Conservation (phyloP, 2,329 filamentous ascomycete genomes). For the Claviceps arundinis region DNA sequence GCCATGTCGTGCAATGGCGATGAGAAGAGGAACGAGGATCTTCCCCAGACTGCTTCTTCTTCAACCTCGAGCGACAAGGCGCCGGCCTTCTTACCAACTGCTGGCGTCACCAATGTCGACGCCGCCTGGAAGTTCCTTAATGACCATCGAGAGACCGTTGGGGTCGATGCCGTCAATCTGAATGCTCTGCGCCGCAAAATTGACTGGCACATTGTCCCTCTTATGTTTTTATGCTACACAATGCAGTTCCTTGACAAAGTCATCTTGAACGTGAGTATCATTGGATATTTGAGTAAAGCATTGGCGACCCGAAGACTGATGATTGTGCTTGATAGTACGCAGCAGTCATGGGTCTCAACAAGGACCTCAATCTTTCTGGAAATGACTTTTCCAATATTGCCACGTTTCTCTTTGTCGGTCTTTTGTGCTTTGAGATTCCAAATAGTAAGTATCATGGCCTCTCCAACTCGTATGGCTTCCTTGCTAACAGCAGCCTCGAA, state of each 20-base stretch:
- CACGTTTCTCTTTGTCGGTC: slow-evolving; percentile 49
- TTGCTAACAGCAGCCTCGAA: background rate
- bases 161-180: slow-evolving; percentile 25
- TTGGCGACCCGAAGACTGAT: background rate
- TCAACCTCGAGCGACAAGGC: slow-evolving; percentile 9
- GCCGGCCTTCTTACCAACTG: background rate
- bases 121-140: slow-evolving; percentile 33
- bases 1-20: slow-evolving; percentile 13
- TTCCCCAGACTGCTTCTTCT: slow-evolving; percentile 10
- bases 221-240: slow-evolving; percentile 50
- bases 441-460: slow-evolving; percentile 29
- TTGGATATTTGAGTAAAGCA: no score
- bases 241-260: slow-evolving; percentile 54
- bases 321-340: slow-evolving; percentile 35
- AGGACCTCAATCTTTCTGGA: slow-evolving; percentile 37
- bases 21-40: slow-evolving; percentile 12
- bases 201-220: slow-evolving; percentile 44
- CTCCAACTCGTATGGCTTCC: background rate
- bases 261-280: slow-evolving; percentile 40
- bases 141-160: slow-evolving; percentile 24
- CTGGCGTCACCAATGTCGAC: slow-evolving; percentile 21
- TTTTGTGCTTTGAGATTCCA: slow-evolving; percentile 44
- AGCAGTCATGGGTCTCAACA: slow-evolving; percentile 48
- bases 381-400: slow-evolving; percentile 51
- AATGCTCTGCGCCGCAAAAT: slow-evolving; percentile 38